Conservation (phyloP, 1,139 yeast species). For the Lodderomyces beijingensis region DNA sequence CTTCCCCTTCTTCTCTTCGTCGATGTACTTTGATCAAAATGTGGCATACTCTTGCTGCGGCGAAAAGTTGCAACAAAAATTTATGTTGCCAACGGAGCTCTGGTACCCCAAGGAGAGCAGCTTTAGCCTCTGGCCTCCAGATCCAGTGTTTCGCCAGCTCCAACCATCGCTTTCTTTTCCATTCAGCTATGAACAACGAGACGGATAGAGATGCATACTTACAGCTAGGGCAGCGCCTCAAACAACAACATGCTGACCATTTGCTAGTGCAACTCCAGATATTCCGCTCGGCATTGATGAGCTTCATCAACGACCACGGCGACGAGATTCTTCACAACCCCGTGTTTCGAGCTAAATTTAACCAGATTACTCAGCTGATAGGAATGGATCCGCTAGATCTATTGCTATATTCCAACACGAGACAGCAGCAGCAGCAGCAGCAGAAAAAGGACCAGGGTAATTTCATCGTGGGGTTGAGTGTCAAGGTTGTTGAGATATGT, state of each 20-base stretch:
- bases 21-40: too few relatives aligned
- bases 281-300: constrained; percentile 56
- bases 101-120: too few relatives aligned
- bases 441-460: constrained; percentile 36
- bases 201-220: constrained; percentile 26
- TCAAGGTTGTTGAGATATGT: constrained; percentile 71
- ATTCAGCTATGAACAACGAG: constrained; percentile 9
- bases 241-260: constrained; percentile 44
- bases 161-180: too few relatives aligned
- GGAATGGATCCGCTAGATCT: constrained; percentile 81
- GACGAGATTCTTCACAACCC: constrained; percentile 60
- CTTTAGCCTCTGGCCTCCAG: too few relatives aligned
- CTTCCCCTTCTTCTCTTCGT: too few relatives aligned
- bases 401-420: constrained; percentile 22
- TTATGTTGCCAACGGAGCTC: too few relatives aligned
- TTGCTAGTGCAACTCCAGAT: constrained; percentile 56
- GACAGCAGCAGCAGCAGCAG: constrained; percentile 9
- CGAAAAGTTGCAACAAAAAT: too few relatives aligned
- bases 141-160: too few relatives aligned
- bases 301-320: constrained; percentile 61
- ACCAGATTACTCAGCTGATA: constrained; percentile 68
- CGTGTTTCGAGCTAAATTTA: constrained; percentile 65
- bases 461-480: constrained; percentile 61
- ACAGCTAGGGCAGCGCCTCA: constrained; percentile 23
- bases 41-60: too few relatives aligned